These are phyloP conservation scores for Neospermospora avenae DNA, from an alignment of 2,329 filamentous ascomycete genomes.

Conservation along the genomic window DNA sequence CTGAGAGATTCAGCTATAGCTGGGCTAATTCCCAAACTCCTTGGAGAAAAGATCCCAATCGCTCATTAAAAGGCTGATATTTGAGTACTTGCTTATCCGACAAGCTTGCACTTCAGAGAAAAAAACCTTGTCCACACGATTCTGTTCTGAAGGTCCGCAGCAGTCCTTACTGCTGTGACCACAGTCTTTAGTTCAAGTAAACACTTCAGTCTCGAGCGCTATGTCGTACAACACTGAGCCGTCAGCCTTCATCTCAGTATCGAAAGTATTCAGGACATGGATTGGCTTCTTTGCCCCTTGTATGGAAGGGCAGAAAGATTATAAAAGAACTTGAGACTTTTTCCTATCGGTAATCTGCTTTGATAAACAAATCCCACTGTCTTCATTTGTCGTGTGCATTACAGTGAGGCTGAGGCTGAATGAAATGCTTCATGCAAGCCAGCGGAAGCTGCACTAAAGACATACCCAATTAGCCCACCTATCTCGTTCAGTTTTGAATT, in stretches of 20 bases:
- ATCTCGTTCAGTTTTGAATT: not conserved
- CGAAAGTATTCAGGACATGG: too few species aligned
- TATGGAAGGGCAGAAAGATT: not conserved
- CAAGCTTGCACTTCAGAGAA: too few species aligned
- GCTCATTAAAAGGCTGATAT: not conserved
- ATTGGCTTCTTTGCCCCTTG: not conserved
- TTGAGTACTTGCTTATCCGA: too few species aligned
- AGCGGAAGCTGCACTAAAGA: not conserved
- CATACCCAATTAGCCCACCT: not conserved
- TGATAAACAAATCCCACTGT: not conserved
- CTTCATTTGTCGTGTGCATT: not conserved
- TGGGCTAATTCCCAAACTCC: not conserved
- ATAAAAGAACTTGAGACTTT: not conserved
- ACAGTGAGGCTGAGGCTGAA: conserved; percentile 4
- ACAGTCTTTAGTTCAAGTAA: too few species aligned
- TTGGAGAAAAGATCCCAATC: not conserved
- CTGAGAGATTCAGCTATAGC: not conserved
- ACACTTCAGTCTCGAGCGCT: too few species aligned
- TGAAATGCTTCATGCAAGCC: conserved; percentile 6
- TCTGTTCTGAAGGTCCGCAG: too few species aligned
- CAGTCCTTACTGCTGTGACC: too few species aligned
- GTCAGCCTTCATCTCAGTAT: too few species aligned
- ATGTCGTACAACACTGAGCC: too few species aligned
- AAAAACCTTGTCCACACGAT: too few species aligned
- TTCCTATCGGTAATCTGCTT: not conserved